Percentiles rank a stretch among this genome's conserved stretches.
Evolutionary conservation across 2,329 filamentous ascomycete genomes (phyloP).

Genomic region (Coniochaeta hoffmannii): DNA sequence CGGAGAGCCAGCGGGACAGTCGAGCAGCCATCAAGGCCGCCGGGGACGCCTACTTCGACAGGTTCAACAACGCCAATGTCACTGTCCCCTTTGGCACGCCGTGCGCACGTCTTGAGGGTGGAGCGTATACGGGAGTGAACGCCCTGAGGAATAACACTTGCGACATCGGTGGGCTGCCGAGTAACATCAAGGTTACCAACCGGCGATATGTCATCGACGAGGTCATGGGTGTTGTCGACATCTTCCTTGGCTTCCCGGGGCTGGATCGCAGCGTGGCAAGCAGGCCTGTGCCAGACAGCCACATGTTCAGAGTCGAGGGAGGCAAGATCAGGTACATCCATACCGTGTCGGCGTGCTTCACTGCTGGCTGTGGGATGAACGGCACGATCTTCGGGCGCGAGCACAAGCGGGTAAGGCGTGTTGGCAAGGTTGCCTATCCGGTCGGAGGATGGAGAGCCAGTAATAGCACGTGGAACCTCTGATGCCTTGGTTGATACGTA

Average conservation of each 20-base stretch:
- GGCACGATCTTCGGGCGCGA: neutral
- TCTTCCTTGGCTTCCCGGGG: slow-evolving; percentile 13
- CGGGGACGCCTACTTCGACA: slow-evolving; percentile 6
- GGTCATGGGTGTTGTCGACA: slow-evolving; percentile 10
- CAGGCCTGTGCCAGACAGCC: slow-evolving; percentile 17
- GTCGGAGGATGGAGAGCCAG: neutral
- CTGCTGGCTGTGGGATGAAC: neutral
- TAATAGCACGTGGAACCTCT: neutral
- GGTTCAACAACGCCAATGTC: slow-evolving; percentile 2
- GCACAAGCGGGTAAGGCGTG: neutral
- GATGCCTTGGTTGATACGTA: neutral
- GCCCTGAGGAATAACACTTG: slow-evolving; percentile 7
- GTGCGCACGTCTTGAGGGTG: slow-evolving; percentile 7
- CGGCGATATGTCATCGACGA: slow-evolving; percentile 14
- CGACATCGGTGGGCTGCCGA: slow-evolving; percentile 8
- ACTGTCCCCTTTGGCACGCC: slow-evolving; percentile 1
- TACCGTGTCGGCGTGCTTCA: slow-evolving; percentile 4
- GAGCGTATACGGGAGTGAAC: slow-evolving; percentile 6
- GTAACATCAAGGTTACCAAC: slow-evolving; percentile 9
- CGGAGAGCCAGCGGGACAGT: neutral
- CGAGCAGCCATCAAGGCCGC: slow-evolving; percentile 1
- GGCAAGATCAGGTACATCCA: slow-evolving; percentile 23
- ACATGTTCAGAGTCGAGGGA: slow-evolving; percentile 19
- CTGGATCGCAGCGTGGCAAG: slow-evolving; percentile 7
- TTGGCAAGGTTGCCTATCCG: neutral